Evolutionary conservation across 768 basidiomycete species (phyloP).

Genomic region (Brasilioporus rufonigricans): DNA sequence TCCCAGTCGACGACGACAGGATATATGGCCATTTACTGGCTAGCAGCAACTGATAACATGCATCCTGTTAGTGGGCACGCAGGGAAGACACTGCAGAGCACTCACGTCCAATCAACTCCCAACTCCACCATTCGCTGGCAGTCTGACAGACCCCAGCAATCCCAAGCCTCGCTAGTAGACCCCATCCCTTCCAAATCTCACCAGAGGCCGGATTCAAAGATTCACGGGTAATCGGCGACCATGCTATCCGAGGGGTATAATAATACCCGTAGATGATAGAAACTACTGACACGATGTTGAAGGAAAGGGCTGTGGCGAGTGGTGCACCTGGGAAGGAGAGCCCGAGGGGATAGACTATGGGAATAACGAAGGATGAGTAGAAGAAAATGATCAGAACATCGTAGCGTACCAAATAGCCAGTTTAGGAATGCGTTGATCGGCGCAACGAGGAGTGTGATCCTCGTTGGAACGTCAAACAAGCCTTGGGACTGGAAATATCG

Average conservation of each 20-base stretch:
- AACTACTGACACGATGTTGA: constrained; percentile 73
- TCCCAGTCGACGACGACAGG: not conserved
- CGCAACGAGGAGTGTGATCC: constrained; percentile 77
- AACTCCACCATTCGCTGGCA: constrained; percentile 96
- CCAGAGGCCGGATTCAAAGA: constrained; percentile 48
- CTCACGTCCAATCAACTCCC: constrained; percentile 73
- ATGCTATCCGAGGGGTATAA: constrained; percentile 68
- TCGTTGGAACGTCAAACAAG: constrained; percentile 81
- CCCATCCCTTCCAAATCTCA: constrained; percentile 64
- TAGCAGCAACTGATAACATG: constrained; percentile 45
- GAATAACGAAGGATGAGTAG: not conserved
- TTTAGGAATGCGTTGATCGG: constrained; percentile 85
- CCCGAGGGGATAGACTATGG: constrained; percentile 48
- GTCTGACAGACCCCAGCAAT: constrained; percentile 80
- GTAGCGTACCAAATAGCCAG: constrained; percentile 70
- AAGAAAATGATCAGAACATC: not conserved
- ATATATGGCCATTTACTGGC: constrained; percentile 37
- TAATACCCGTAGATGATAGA: constrained; percentile 64
- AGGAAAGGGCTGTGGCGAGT: constrained; percentile 82
- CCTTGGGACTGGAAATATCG: constrained; percentile 78
- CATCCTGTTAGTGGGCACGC: not conserved
- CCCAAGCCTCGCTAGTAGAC: constrained; percentile 70
- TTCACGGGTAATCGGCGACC: constrained; percentile 46
- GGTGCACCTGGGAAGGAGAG: constrained; percentile 94
- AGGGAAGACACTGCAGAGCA: not conserved